Percentiles rank a stretch among this genome's conserved stretches.
Evolutionary conservation across 148 eudicot genomes (phyloP).

Genomic region (Rhododendron williamsianum): DNA sequence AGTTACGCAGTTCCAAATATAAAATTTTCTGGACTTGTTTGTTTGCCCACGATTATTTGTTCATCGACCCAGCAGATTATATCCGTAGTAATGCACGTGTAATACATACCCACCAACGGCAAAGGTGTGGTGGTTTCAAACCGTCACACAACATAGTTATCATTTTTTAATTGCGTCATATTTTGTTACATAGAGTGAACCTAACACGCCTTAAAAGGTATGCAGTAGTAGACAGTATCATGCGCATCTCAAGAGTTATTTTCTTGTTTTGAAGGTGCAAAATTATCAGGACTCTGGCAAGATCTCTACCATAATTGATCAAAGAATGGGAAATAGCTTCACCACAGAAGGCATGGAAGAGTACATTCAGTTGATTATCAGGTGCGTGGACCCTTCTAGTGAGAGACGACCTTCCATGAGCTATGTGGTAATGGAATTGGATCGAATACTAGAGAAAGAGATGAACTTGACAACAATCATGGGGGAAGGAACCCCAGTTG

Average conservation of each 20-base stretch:
- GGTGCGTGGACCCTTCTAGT: conserved; percentile 68
- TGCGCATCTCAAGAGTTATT: neutral
- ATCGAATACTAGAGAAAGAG: conserved; percentile 89
- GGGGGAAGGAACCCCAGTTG: conserved; percentile 97
- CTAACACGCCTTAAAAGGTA: neutral
- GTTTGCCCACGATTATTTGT: neutral
- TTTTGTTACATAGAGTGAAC: neutral
- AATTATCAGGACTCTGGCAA: conserved; percentile 59
- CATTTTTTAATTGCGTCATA: neutral
- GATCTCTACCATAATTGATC: conserved; percentile 60
- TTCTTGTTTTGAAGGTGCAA: conserved; percentile 49
- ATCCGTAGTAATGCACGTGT: neutral
- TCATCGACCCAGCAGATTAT: neutral
- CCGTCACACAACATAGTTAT: neutral
- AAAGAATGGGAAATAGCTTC: conserved; percentile 74
- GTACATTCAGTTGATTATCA: conserved; percentile 57
- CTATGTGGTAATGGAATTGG: conserved; percentile 65
- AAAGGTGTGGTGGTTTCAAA: neutral
- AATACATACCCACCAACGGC: neutral
- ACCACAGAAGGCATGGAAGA: conserved; percentile 92
- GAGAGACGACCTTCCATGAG: conserved; percentile 72
- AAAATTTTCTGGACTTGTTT: neutral
- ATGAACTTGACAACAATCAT: conserved; percentile 89
- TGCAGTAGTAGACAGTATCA: neutral
- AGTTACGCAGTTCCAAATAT: neutral